Evolutionary conservation across 2,329 filamentous ascomycete genomes (phyloP), one percentile per base, ranked within the genome.

Genomic region (Apiospora koreana): DNA sequence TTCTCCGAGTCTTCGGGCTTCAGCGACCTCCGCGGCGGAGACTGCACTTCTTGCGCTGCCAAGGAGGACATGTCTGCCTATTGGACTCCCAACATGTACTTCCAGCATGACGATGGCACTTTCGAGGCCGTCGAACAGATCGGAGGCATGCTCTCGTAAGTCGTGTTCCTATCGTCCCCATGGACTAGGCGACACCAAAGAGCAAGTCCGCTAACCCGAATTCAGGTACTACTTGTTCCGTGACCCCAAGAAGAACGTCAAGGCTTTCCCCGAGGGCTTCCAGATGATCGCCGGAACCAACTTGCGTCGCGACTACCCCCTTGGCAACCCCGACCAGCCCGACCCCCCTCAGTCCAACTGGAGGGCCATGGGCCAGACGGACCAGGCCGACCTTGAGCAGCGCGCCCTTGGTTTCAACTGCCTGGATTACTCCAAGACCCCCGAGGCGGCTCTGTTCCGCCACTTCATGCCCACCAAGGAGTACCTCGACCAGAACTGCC

Each of bases 401-500:
- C 94, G 95, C 72, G 94, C 95, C 12, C 76, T 98, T 38, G 95
- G 96, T 3, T 97, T 97, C 88, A 98, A 98, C 86, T 98, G 96
- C 82, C 83, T 99, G 72, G 91, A 98, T 88, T 98, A 98, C 79
- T 77, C 76, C 42, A 84, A 81, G 31, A 76, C 81, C 0, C 84
- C 92, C 2, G 94, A 97, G 80, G 86, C 87, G 1, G 92, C 94
- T 18, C 87, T 97, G 45, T 92, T 90, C 80, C 94, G 95, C 74
- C 95, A 97, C 81, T 91, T 89, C 79, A 77, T 98, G 75, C 95
- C 95, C 0, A 88, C 92, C 76, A 97, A 97, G 86, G 81, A 82
- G 0, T 97, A 89, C 78, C 86, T 97, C 45, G 94, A 98, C 77
- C 86, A 86, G 69, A 91, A 95, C 82, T 98, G 95, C 83, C 82